These are phyloP conservation scores for Guillardia theta DNA, from an alignment of 78 protist species.

Conservation along the genomic window DNA sequence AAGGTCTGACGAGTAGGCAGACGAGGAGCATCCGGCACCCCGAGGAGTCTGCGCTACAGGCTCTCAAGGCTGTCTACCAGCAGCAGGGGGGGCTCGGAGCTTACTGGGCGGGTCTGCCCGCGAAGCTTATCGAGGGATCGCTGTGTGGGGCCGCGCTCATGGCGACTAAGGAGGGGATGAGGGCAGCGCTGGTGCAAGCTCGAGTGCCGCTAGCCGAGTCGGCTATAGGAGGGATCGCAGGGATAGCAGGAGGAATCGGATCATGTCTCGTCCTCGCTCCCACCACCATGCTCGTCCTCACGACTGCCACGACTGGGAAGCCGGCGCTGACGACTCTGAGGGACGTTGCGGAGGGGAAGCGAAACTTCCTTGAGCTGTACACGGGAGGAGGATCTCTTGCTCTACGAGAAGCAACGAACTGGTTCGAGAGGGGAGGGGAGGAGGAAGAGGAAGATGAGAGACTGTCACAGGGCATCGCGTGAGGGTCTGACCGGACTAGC, in stretches of 20 bases:
- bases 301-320: background rate
- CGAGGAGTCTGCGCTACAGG: background rate
- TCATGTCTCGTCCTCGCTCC: background rate
- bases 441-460: no score
- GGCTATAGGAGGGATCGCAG: background rate
- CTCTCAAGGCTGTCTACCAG: background rate
- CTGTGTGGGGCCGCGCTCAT: background rate
- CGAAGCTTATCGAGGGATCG: background rate
- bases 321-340: background rate
- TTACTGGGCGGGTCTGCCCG: background rate
- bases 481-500: background rate
- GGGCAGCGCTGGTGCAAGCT: background rate
- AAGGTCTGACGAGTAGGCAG: no score
- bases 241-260: background rate
- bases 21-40: background rate
- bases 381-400: background rate
- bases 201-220: background rate
- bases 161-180: background rate
- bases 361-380: background rate
- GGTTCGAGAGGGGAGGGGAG: no score
- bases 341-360: background rate
- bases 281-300: background rate
- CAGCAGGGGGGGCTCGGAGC: background rate
- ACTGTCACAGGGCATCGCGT: no score
- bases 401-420: background rate